These are phyloP conservation scores for Lactarius pseudohatsudake DNA, from an alignment of 768 basidiomycete genomes.

Conservation along the genomic window DNA sequence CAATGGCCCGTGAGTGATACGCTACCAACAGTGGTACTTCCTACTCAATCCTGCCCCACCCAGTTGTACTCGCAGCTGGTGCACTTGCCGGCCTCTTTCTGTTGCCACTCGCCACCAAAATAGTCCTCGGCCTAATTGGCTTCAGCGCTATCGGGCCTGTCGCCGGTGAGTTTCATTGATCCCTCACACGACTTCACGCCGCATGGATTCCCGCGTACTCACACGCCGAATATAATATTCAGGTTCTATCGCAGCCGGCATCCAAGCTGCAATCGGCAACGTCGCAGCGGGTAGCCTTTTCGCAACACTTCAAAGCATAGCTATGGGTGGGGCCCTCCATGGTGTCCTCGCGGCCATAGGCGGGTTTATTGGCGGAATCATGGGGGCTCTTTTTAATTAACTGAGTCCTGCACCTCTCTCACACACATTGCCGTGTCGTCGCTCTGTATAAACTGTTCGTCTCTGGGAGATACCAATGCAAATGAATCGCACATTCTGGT, in stretches of 20 bases:
- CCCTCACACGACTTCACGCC: neutral
- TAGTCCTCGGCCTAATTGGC: neutral
- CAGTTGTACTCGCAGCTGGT: neutral
- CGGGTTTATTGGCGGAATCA: neutral
- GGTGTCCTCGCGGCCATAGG: neutral
- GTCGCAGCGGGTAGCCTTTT: constrained; percentile 32
- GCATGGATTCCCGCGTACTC: neutral
- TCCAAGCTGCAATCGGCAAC: constrained; percentile 32
- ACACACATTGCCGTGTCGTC: neutral
- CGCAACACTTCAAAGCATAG: constrained; percentile 17
- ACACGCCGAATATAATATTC: neutral
- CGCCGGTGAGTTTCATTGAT: neutral
- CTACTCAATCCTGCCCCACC: neutral
- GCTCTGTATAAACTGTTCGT: neutral
- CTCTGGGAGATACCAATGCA: neutral
- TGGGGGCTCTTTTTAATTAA: too few relatives aligned
- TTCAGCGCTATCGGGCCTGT: constrained; percentile 7
- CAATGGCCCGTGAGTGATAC: neutral
- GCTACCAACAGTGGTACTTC: neutral
- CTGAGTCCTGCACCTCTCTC: too few relatives aligned
- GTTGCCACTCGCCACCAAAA: neutral
- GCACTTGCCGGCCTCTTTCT: neutral
- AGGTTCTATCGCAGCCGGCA: constrained; percentile 33
- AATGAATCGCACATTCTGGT: neutral
- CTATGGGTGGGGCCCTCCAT: constrained; percentile 19